Evolutionary conservation across 805 yeast species (phyloP), one percentile per base, ranked within the genome.

Genomic region (Lipomyces lipofer): DNA sequence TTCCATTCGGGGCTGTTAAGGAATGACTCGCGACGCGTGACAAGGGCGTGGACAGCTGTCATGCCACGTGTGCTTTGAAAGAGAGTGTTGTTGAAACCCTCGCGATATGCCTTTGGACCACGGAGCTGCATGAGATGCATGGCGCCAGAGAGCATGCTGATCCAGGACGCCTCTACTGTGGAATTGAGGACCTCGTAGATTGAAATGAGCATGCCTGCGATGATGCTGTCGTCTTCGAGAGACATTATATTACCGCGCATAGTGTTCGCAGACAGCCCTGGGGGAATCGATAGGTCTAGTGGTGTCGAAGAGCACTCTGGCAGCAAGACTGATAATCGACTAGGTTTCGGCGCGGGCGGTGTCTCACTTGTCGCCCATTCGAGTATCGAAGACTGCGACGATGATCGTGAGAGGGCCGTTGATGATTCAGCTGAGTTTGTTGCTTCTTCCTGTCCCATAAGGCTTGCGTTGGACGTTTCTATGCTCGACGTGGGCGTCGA

Each of bases 231-330:
- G 29, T 55, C 52, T 32, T 50, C 49, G n/a, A n/a, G 22, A 6
- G 51, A 50, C 12, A 54, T 47, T 12, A 28, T 32, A 27, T 54
- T 54, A 12, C 58, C 58, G 13, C 52, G 46, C 52, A 48, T 42
- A 12, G 33, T 32, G 28, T 17, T 49, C 28, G 15, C 42, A 15
- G 13, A 15, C 13, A 9, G 35, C 17, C 42, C 43, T 33, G 13
- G 10, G 19, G 13, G 22, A 1, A 2, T 13, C 13, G 27, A n/a
- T 10, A 27, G 35, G 21, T 15, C 13, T 2, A 27, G 22, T 17
- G 47, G 47, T 12, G 36, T n/a, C 35, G 47, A 43, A 9, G 47
- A 43, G 21, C 27, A 24, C 13, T 43, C 47, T 28, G 47, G 47
- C 21, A 43, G 21, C n/a, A 43, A 13, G 13, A 24, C 13, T 7